Percentiles rank a stretch among this genome's conserved stretches.
Conservation (phyloP, 176 grass and related monocot species). For the Phoenix roebelenii region DNA sequence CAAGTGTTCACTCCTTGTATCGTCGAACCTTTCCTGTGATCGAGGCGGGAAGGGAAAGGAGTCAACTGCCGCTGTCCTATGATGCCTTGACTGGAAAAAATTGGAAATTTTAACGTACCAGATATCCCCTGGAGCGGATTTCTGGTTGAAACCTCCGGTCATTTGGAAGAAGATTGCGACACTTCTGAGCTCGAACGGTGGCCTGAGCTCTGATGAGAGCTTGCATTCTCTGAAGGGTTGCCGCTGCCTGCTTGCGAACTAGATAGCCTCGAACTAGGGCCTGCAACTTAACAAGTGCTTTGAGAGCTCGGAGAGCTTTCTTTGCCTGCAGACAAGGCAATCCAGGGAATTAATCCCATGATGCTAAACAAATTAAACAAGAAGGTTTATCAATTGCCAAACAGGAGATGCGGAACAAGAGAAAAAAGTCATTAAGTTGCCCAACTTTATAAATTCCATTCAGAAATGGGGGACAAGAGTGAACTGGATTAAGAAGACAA, state of each 20-base stretch:
- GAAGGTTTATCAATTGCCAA: constrained; percentile 12
- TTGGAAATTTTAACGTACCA: constrained; percentile 31
- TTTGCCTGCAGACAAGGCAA: constrained; percentile 35
- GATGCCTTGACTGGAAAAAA: no score
- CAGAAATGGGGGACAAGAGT: no score
- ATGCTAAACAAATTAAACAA: constrained; percentile 10
- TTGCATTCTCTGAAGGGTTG: constrained; percentile 82
- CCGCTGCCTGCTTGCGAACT: constrained; percentile 63
- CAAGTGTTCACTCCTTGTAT: constrained; percentile 57
- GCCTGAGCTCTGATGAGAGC: constrained; percentile 84
- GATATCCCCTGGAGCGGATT: constrained; percentile 41
- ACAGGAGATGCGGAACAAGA: constrained; percentile 8
- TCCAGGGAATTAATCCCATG: no score
- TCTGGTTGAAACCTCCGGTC: constrained; percentile 27
- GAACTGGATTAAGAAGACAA: not conserved
- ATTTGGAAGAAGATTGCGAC: constrained; percentile 22
- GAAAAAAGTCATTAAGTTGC: no score
- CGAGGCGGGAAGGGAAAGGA: not conserved
- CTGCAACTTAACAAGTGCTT: constrained; percentile 88
- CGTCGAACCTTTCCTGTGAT: constrained; percentile 78
- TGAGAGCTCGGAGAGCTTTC: constrained; percentile 83
- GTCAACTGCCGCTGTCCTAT: no score
- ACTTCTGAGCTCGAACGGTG: constrained; percentile 46
- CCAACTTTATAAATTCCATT: no score
- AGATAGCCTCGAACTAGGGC: constrained; percentile 84